Conservation (phyloP, 148 eudicot species). For the Oxyria digyna region DNA sequence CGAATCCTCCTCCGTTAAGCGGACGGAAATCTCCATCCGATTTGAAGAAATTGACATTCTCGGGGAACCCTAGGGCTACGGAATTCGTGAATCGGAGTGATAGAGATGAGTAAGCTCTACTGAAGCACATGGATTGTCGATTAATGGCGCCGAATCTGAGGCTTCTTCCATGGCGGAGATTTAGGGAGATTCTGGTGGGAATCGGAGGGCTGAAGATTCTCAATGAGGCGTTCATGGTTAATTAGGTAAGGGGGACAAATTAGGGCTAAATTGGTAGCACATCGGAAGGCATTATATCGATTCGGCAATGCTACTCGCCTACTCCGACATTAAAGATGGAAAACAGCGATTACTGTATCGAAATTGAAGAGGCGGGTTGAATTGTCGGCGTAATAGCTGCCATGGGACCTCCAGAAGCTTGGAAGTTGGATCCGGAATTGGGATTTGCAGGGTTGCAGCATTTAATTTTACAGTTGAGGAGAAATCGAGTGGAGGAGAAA, state of each 20-base stretch:
- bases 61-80: neutral
- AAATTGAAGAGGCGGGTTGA: neutral
- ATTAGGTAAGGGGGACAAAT: neutral
- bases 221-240: neutral
- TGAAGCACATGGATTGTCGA: neutral
- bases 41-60: constrained; percentile 4
- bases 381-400: neutral
- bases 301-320: neutral
- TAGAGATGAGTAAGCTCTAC: neutral
- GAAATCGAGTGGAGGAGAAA: neutral
- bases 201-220: neutral
- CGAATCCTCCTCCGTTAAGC: neutral
- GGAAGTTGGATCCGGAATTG: neutral
- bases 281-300: neutral
- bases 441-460: neutral
- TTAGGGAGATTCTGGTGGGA: neutral
- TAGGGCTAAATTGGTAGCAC: neutral
- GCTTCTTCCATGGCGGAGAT: constrained; percentile 2
- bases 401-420: neutral
- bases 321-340: neutral
- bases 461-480: neutral
- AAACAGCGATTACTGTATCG: neutral
- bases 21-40: constrained; percentile 8
- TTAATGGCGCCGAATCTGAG: neutral
- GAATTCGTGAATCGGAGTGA: neutral